Conservation (phyloP, 768 basidiomycete genomes). For the Podaxis rugospora region DNA sequence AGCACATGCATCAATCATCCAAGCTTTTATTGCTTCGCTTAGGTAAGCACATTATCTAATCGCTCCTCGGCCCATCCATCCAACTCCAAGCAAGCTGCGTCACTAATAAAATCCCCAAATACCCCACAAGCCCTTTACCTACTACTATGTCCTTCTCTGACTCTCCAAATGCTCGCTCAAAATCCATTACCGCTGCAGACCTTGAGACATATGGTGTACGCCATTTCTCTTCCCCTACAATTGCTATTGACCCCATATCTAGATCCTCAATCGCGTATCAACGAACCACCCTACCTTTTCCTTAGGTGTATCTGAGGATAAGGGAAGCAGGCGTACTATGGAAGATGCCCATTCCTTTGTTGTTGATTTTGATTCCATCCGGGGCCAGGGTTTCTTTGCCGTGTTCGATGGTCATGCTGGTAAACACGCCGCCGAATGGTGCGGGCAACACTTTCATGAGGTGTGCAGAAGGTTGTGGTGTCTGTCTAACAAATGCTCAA, state of each 20-base stretch:
- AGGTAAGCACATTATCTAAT: slow-evolving; percentile 11
- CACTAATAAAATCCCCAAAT: background rate
- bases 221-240: slow-evolving; percentile 13
- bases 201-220: slow-evolving; percentile 75
- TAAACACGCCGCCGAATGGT: slow-evolving; percentile 99
- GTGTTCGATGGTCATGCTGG: slow-evolving; percentile 99
- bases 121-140: slow-evolving; percentile 3
- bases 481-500: background rate
- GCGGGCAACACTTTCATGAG: slow-evolving; percentile 93
- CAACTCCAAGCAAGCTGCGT: slow-evolving; percentile 11
- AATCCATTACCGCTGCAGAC: slow-evolving; percentile 75
- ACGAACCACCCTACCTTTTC: slow-evolving; percentile 59
- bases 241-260: slow-evolving; percentile 4
- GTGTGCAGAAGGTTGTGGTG: slow-evolving; percentile 28
- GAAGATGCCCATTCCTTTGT: slow-evolving; percentile 97
- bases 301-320: slow-evolving; percentile 79
- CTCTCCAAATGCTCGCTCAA: slow-evolving; percentile 76
- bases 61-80: background rate
- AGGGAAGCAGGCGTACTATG: slow-evolving; percentile 89
- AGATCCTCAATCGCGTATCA: slow-evolving; percentile 79
- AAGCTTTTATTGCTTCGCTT: background rate
- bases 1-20: background rate
- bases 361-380: slow-evolving; percentile 85
- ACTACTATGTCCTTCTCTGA: slow-evolving; percentile 41
- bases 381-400: slow-evolving; percentile 97